These are phyloP conservation scores for Cornus kousa DNA, from an alignment of 148 eudicot genomes.

Conservation along the genomic window DNA sequence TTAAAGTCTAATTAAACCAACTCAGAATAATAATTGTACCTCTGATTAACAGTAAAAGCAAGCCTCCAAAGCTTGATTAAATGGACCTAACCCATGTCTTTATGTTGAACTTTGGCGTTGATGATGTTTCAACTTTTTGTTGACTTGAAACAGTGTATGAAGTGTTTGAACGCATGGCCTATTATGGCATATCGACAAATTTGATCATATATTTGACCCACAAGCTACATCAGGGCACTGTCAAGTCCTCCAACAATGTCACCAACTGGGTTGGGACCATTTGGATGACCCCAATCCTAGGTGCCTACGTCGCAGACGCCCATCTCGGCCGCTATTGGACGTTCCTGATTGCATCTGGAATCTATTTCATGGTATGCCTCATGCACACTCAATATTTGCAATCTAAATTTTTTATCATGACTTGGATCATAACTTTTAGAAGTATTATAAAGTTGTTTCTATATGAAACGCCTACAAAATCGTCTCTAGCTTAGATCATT, in stretches of 20 bases:
- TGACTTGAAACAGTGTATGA: conserved; percentile 15
- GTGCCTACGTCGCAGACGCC: conserved; percentile 22
- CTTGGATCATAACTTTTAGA: no score
- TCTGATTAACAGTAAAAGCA: no score
- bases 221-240: conserved; percentile 19
- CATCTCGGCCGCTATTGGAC: conserved; percentile 22
- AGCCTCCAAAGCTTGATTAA: no score
- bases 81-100: no score
- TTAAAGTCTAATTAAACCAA: no score
- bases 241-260: conserved; percentile 20
- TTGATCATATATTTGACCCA: conserved; percentile 15
- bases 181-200: conserved; percentile 18
- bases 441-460: no score
- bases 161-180: conserved; percentile 21
- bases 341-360: conserved; percentile 8
- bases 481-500: no score
- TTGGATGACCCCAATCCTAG: conserved; percentile 19
- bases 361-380: conserved; percentile 8
- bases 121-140: background rate
- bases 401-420: no score
- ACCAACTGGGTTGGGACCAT: conserved; percentile 21
- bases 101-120: no score
- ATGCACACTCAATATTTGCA: background rate
- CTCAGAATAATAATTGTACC: no score
- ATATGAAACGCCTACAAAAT: no score